Base-by-base conservation (phyloP, 805 yeast genomes). In the Metschnikowia orientalis region DNA sequence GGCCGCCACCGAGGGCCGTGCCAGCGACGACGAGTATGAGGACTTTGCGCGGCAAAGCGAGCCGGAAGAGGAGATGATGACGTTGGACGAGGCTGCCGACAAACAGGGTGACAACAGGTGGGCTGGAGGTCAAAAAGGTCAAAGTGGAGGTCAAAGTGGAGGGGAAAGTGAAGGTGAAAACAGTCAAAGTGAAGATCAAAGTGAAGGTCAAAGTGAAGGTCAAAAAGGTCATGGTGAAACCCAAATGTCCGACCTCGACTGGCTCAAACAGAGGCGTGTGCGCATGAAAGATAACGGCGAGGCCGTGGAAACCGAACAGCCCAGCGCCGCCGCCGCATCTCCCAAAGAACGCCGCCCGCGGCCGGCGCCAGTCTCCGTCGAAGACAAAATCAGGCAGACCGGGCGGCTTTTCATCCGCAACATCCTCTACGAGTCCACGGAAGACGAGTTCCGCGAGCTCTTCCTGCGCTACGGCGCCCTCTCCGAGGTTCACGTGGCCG, bases 331-430 rank as follows among this genome's bases (percentile, higher is more conserved):
- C 32, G n/a, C 22, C 23, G 26, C 24, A 23, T 5, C 14, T n/a
- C 14, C 19, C 18, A 20, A 17, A n/a, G n/a, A n/a, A n/a, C n/a
- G 54, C 40, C 45, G n/a, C 15, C 21, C 23, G 12, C 50, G n/a
- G 43, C 53, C 32, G n/a, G 18, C 23, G 26, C 24, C 19, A 6
- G n/a, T n/a, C 13, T 14, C 19, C 16, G 22, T 64, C 3, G 68
- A 70, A 9, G 61, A 63, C 18, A 73, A 75, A 38, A 80, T 87
- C 26, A 56, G 63, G 13, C 59, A 69, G 35, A 82, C 95, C 0
- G 90, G 94, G 5, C 76, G 98, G 42, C 64, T 92, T 28, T 92
- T 92, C 57, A 58, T 92, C 30, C 77, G 98, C 64, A 92, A 92
- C 52, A 81, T 92, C 28, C 67, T 79, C 4, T 92, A 87, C 49